Conservation (phyloP, 495 filamentous ascomycete species). For the Tuber calosporum region DNA sequence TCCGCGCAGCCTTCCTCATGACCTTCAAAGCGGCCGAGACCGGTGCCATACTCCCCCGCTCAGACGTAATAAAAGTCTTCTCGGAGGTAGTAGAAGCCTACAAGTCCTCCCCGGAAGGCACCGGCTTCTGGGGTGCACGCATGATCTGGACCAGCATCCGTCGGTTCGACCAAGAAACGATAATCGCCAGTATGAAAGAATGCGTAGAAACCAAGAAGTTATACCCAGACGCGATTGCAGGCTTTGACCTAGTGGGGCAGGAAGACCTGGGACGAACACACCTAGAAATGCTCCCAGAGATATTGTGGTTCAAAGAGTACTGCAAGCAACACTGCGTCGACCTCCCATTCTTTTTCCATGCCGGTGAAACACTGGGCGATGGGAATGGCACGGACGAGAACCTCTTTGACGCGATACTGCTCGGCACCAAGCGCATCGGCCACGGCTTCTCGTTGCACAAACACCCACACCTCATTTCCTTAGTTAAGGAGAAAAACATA, state of each 20-base stretch:
- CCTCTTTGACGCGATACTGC: conserved; percentile 79
- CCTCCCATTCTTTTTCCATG: conserved; percentile 95
- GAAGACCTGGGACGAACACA: conserved; percentile 73
- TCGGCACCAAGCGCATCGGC: conserved; percentile 81
- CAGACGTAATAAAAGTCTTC: conserved; percentile 60
- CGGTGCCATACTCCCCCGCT: conserved; percentile 38
- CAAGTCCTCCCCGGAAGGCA: conserved; percentile 58
- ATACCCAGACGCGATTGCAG: conserved; percentile 74
- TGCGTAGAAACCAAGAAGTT: conserved; percentile 71
- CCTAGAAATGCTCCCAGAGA: conserved; percentile 65
- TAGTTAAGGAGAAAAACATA: conserved; percentile 80
- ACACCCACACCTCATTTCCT: conserved; percentile 79
- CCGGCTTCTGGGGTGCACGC: conserved; percentile 72
- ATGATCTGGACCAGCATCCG: conserved; percentile 82
- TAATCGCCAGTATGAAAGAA: conserved; percentile 72
- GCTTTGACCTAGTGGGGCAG: conserved; percentile 82
- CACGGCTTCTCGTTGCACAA: conserved; percentile 84
- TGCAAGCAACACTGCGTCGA: conserved; percentile 71
- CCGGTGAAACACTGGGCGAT: conserved; percentile 75
- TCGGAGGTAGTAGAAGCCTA: conserved; percentile 75
- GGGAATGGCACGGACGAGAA: conserved; percentile 72
- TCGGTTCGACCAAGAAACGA: conserved; percentile 52
- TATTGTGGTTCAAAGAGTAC: conserved; percentile 87
- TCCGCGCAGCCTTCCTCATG: conserved; percentile 43
- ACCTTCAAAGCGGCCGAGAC: conserved; percentile 27